A percentile compares a stretch with the other conserved stretches of the same genome.
Evolutionary conservation across 371 early-diverging fungal genomes (phyloP).

Genomic region (Actinomortierella wolfii): DNA sequence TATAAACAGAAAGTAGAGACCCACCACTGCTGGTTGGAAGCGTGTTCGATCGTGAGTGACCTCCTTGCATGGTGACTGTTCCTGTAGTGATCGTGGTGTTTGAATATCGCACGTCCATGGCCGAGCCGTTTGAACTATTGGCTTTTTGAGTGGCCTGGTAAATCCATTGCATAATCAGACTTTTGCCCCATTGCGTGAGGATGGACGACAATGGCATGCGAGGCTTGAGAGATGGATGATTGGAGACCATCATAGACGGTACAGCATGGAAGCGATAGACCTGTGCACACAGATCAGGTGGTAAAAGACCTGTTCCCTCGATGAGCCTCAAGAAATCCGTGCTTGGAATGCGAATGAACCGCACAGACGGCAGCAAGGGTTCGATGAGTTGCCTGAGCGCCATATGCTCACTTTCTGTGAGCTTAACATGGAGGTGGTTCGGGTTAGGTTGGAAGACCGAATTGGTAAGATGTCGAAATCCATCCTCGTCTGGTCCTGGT

Average conservation of each 20-base stretch:
- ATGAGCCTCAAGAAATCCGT: conserved; percentile 36
- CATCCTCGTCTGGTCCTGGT: conserved; percentile 18
- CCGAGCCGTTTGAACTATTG: not conserved
- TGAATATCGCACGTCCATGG: not conserved
- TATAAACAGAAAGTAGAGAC: not conserved
- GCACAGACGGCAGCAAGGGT: conserved; percentile 22
- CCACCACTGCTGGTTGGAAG: too few relatives aligned
- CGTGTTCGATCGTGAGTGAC: too few relatives aligned
- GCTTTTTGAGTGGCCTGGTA: conserved; percentile 6
- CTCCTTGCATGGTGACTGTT: conserved; percentile 1
- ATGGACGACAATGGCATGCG: conserved; percentile 43
- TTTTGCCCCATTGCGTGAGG: conserved; percentile 27
- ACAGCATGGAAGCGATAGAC: conserved; percentile 44
- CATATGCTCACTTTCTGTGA: conserved; percentile 23
- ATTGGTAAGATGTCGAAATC: conserved; percentile 12
- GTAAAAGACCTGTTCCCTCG: conserved; percentile 40
- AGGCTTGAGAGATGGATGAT: conserved; percentile 28
- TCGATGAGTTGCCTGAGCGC: conserved; percentile 18
- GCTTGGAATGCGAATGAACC: conserved; percentile 39
- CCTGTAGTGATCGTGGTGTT: conserved; percentile 2
- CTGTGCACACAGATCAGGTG: conserved; percentile 32
- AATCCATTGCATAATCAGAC: conserved; percentile 28
- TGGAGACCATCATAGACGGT: conserved; percentile 38
- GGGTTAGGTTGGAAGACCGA: conserved; percentile 32
- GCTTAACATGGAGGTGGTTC: conserved; percentile 15